Percentiles rank a stretch among this genome's conserved stretches.
Conservation (phyloP, 768 basidiomycete genomes). For the Termitomyces sp. region DNA sequence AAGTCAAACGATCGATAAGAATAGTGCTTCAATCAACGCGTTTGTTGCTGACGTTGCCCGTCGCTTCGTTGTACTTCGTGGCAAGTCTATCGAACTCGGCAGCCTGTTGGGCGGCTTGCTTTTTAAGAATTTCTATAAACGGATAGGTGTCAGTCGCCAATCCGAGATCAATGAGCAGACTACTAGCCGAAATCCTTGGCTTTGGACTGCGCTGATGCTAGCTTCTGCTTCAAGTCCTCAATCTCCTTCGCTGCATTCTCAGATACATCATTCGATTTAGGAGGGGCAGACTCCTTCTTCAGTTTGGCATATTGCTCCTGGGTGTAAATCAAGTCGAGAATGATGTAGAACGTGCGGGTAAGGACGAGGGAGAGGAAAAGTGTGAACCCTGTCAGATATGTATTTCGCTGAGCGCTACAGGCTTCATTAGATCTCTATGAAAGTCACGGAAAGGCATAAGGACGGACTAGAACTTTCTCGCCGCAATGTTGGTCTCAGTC, state of each 20-base stretch:
- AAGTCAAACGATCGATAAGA: not conserved
- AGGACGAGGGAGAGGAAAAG: constrained; percentile 95
- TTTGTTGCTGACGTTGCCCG: constrained; percentile 54
- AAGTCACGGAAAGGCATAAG: not conserved
- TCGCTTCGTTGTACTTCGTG: constrained; percentile 67
- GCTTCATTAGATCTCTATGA: not conserved
- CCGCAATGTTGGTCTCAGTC: constrained; percentile 84
- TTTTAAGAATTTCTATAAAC: constrained; percentile 68
- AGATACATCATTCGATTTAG: constrained; percentile 7
- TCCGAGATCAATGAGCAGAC: not conserved
- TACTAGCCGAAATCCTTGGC: constrained; percentile 57
- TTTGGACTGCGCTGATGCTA: constrained; percentile 52
- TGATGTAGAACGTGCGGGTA: constrained; percentile 88
- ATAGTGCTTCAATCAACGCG: constrained; percentile 46
- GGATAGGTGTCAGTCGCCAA: not conserved
- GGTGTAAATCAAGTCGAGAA: constrained; percentile 84
- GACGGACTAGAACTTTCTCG: constrained; percentile 88
- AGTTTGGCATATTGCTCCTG: constrained; percentile 86
- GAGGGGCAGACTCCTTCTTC: constrained; percentile 48
- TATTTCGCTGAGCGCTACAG: constrained; percentile 79
- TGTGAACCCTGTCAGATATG: constrained; percentile 89
- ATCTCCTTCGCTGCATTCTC: constrained; percentile 51
- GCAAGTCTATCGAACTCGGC: constrained; percentile 81
- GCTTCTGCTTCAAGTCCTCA: constrained; percentile 61
- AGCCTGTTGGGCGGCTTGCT: constrained; percentile 74